A percentile compares a stretch with the other conserved stretches of the same genome.
Conservation (phyloP, 2,329 filamentous ascomycete genomes). For the Monosporascus sp. region DNA sequence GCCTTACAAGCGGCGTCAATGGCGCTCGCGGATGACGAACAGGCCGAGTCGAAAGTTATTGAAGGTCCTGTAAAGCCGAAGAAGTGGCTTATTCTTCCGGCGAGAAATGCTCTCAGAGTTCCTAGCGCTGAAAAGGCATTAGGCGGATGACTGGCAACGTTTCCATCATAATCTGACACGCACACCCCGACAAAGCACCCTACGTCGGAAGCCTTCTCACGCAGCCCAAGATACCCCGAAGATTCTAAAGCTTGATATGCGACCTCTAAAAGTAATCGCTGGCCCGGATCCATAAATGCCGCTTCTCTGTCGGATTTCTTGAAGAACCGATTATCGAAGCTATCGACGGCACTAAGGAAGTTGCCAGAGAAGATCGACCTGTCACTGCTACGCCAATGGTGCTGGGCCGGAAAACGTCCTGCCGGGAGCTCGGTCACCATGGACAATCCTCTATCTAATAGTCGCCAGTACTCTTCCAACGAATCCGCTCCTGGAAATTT, state of each 20-base stretch:
- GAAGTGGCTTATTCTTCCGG: no score
- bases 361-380: constrained; percentile 14
- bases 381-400: background rate
- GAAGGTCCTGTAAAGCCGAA: no score
- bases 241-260: constrained; percentile 29
- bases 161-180: constrained; percentile 13
- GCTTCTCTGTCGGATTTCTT: constrained; percentile 21
- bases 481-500: constrained; percentile 25
- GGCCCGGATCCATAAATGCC: constrained; percentile 28
- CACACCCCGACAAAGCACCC: constrained; percentile 16
- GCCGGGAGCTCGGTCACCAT: constrained; percentile 1
- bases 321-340: constrained; percentile 21
- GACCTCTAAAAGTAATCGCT: constrained; percentile 28
- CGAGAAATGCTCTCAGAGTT: background rate
- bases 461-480: constrained; percentile 27
- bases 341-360: constrained; percentile 17
- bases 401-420: background rate
- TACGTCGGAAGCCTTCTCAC: constrained; percentile 20
- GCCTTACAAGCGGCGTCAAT: no score
- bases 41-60: no score
- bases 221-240: constrained; percentile 19
- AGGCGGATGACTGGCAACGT: constrained; percentile 8
- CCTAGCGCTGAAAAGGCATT: constrained; percentile 8
- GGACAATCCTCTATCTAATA: constrained; percentile 12
- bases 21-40: no score